Evolutionary conservation across 108 stramenopile genomes (phyloP).

Genomic region (Cyclotella kingstonii): DNA sequence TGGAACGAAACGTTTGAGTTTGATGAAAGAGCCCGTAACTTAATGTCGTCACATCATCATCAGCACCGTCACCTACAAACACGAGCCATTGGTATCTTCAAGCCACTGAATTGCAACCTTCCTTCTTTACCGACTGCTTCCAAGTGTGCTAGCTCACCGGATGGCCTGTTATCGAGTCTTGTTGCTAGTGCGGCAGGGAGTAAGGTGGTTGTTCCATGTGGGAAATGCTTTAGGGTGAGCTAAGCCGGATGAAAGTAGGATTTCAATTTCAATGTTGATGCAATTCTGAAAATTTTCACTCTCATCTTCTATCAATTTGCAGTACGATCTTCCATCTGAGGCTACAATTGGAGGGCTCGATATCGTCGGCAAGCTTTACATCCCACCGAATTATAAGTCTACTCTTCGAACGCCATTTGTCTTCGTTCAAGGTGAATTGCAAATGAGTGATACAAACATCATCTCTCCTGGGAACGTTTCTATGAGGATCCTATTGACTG

Average conservation of each 20-base stretch:
- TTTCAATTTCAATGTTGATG: neutral
- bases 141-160: neutral
- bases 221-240: constrained; percentile 26
- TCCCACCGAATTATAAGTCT: constrained; percentile 42
- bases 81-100: constrained; percentile 18
- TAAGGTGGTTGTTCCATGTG: constrained; percentile 19
- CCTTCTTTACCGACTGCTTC: constrained; percentile 5
- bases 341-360: constrained; percentile 43
- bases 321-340: constrained; percentile 14
- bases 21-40: neutral
- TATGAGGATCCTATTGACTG: constrained; percentile 52
- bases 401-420: constrained; percentile 56
- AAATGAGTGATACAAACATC: constrained; percentile 45
- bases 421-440: constrained; percentile 67
- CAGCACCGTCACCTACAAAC: constrained; percentile 10
- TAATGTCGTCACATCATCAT: neutral
- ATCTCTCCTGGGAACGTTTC: constrained; percentile 43
- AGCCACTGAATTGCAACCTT: constrained; percentile 24
- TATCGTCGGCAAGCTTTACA: constrained; percentile 51
- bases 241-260: neutral
- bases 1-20: neutral
- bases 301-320: neutral
- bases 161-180: constrained; percentile 18
- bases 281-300: neutral
- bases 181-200: constrained; percentile 5